Conservation (phyloP, 257 asterid species). For the Fraxinus pennsylvanica region DNA sequence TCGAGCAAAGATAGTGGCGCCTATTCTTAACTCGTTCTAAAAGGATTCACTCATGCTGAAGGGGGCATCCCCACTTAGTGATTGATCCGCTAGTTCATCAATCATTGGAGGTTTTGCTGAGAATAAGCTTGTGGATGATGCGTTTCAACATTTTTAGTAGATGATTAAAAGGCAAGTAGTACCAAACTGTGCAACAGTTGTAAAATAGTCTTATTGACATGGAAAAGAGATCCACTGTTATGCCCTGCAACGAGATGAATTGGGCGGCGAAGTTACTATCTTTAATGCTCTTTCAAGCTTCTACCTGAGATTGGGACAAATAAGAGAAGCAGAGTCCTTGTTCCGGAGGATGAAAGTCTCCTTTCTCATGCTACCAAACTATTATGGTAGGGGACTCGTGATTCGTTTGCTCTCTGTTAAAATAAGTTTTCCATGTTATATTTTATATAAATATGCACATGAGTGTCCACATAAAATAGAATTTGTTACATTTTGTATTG, state of each 20-base stretch:
- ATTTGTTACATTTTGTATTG: too few relatives aligned
- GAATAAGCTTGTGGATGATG: constrained; percentile 51
- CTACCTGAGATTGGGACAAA: constrained; percentile 56
- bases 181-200: constrained; percentile 77
- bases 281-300: constrained; percentile 69
- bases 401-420: too few relatives aligned
- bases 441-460: too few relatives aligned
- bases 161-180: constrained; percentile 45
- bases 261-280: constrained; percentile 46
- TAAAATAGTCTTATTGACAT: constrained; percentile 43
- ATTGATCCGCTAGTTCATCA: constrained; percentile 16
- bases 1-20: too few relatives aligned
- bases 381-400: too few relatives aligned
- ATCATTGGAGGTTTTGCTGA: constrained; percentile 68
- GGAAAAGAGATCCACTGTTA: constrained; percentile 72
- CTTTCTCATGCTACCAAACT: too few relatives aligned
- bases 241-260: constrained; percentile 53
- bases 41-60: too few relatives aligned
- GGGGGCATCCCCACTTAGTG: too few relatives aligned
- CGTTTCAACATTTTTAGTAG: constrained; percentile 47
- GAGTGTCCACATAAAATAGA: too few relatives aligned
- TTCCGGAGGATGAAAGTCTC: constrained; percentile 45
- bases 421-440: too few relatives aligned
- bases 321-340: constrained; percentile 47
- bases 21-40: too few relatives aligned